Base-by-base conservation (phyloP, 768 basidiomycete species). In the Boletus edulis region DNA sequence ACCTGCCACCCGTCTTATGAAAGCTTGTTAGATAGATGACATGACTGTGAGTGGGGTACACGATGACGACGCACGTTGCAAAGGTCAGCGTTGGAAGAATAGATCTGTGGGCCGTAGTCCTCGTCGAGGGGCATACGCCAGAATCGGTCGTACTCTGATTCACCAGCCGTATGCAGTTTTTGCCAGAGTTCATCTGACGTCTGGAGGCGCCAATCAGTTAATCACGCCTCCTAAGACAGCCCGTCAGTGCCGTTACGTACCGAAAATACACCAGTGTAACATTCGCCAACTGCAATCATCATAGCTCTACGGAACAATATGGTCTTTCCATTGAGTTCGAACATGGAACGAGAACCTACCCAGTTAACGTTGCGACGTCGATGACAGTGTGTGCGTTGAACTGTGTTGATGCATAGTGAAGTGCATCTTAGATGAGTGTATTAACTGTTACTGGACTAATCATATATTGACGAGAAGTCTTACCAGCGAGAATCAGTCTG, bases 81-180 rank as follows among this genome's bases (percentile, higher is more conserved):
- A 34, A 94, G 75, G 68, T 94, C 91, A 24, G 90, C 91, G 62
- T 91, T 91, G 27, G 84, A 86, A 8, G 77, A 78, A 67, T 84
- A 71, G 62, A 95, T 94, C 67, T 91, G 90, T 12, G 83, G 81
- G 1, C 81, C 84, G 60, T 79, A 95, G 53, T 86, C 89, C 42
- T 91, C 89, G 62, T 91, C 86, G 50, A 95, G 81, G 11, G 92
- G 92, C 85, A 94, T 84, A 27, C 92, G 83, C 92, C 92, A 94
- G 78, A 95, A 86, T 51, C 85, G 83, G 71, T 93, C 91, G 64
- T 87, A 81, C 63, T 91, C 89, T 14, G 72, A 70, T 72, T 85
- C 82, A 12, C 89, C 91, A 3, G 92, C 91, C 3, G 67, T 75
- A 57, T 82, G 75, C 12, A 95, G 79, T 51, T 81, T 75, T 37